Base-by-base conservation (phyloP, 2,329 filamentous ascomycete species). In the Sclerotinia borealis region DNA sequence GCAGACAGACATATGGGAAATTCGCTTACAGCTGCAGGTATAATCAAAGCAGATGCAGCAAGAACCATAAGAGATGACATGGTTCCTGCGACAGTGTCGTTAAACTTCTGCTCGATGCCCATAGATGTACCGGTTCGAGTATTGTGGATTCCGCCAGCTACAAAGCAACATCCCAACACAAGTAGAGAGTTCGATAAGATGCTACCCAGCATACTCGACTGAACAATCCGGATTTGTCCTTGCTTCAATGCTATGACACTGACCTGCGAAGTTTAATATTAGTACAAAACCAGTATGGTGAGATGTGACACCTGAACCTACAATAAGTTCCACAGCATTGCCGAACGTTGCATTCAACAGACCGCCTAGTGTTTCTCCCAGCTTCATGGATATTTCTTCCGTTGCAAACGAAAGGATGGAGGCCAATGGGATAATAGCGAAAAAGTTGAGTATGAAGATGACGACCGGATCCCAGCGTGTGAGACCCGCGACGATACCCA, bases 161-260 rank as follows among this genome's bases (percentile, higher is more conserved):
- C 79, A 78, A 92, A 92, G 76, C 89, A 92, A 81, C 90, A 91
- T 71, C 89, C 89, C 73, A 92, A 82, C 51, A 92, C 93, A 25
- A 98, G 85, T 5, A 98, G 83, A 68, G 96, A 88, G 76, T 98
- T 98, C 68, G 93, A 98, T 41, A 98, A 81, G 70, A 98, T 96
- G 72, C 91, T 96, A 54, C 93, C 93, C 37, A 98, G 86, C 92
- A 98, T 97, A 67, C 92, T 96, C 17, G 95, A 90, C 78, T 98
- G 95, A 25, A 98, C 93, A 67, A 98, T 93, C 70, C 93, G 87
- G 73, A 97, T 96, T 78, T 99, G 90, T 67, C 87, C 86, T 70
- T 95, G 86, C 68, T 82, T 85, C 50, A 99, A 83, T 27, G 95
- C 95, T 66, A 98, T 89, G 69, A 99, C 93, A 75, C 91, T 96